Evolutionary conservation across 2,329 filamentous ascomycete genomes (phyloP).

Genomic region (Beauveria varroae): DNA sequence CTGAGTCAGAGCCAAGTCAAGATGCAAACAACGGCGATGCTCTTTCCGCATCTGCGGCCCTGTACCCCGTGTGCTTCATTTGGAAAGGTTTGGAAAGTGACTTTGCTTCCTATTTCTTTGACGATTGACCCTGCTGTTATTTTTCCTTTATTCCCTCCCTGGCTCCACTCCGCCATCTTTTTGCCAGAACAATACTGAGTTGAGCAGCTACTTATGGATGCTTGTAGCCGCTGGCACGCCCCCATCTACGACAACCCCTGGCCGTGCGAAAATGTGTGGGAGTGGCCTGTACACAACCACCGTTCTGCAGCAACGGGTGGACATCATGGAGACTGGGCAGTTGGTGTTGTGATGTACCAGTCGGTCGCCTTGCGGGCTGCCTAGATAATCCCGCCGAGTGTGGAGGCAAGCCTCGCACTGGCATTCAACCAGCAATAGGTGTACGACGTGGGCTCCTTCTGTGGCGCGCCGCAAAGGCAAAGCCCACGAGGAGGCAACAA

Average conservation of each 20-base stretch:
- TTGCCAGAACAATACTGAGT: neutral
- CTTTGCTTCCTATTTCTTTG: neutral
- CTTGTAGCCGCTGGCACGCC: slow-evolving; percentile 5
- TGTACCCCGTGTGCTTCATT: neutral
- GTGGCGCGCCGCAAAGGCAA: too few species aligned
- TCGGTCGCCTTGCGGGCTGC: neutral
- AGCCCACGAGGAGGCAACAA: too few species aligned
- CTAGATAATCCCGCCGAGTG: neutral
- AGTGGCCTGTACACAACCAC: slow-evolving; percentile 1
- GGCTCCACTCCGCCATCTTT: neutral
- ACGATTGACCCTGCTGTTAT: neutral
- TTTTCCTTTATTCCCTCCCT: neutral
- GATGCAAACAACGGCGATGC: neutral
- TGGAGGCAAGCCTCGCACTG: neutral
- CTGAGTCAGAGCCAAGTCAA: neutral
- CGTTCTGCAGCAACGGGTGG: neutral
- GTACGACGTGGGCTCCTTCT: too few species aligned
- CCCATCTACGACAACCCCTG: neutral
- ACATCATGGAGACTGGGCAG: neutral
- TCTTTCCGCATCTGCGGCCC: neutral
- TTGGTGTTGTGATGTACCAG: neutral
- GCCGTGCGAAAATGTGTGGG: neutral
- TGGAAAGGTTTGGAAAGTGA: neutral
- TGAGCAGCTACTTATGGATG: too few species aligned
- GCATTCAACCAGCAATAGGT: neutral